These are phyloP conservation scores for Penicillium olsonii DNA, from an alignment of 2,329 filamentous ascomycete species.

Conservation along the genomic window DNA sequence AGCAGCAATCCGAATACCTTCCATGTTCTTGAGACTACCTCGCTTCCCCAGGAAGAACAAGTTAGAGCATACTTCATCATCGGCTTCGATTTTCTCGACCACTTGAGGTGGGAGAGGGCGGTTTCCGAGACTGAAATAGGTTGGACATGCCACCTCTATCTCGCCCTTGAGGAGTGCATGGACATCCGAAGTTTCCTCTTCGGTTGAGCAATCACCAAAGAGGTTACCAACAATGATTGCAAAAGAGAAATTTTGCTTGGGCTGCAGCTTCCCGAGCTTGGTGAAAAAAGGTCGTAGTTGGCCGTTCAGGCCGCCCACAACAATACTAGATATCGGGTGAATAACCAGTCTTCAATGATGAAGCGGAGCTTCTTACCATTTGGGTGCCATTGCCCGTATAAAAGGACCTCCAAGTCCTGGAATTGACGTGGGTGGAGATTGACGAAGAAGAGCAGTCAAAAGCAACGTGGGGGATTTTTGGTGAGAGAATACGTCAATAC, in stretches of 20 bases:
- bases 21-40: slow-evolving; percentile 82
- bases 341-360: slow-evolving; percentile 2
- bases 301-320: slow-evolving; percentile 81
- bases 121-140: slow-evolving; percentile 84
- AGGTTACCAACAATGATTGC: slow-evolving; percentile 83
- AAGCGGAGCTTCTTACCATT: slow-evolving; percentile 51
- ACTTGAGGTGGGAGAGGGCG: slow-evolving; percentile 70
- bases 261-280: slow-evolving; percentile 77
- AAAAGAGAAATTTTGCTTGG: slow-evolving; percentile 85
- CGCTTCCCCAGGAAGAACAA: slow-evolving; percentile 87
- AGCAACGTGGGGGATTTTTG: neutral
- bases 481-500: neutral
- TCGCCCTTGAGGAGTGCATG: slow-evolving; percentile 69
- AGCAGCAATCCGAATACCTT: slow-evolving; percentile 83
- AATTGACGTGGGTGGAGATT: neutral
- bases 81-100: slow-evolving; percentile 70
- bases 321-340: slow-evolving; percentile 53
- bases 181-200: slow-evolving; percentile 60
- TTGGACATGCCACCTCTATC: slow-evolving; percentile 74
- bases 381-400: slow-evolving; percentile 53
- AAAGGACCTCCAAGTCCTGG: neutral
- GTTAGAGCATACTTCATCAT: slow-evolving; percentile 81
- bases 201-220: slow-evolving; percentile 59
- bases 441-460: neutral
- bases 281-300: slow-evolving; percentile 73